Conservation (phyloP, 1,139 yeast species). For the Debaryomycetaceae sp. region DNA sequence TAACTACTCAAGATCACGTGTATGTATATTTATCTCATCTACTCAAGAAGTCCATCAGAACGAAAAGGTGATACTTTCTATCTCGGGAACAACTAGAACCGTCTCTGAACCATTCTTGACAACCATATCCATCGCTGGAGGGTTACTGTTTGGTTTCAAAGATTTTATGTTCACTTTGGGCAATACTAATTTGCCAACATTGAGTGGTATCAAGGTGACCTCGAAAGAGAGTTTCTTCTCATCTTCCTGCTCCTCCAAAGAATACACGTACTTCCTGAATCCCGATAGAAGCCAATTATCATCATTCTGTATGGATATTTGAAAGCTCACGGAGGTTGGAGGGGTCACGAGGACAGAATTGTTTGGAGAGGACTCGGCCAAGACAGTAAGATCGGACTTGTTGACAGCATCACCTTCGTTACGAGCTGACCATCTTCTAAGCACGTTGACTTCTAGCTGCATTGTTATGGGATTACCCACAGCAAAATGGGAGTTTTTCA, state of each 20-base stretch:
- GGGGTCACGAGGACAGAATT: slow-evolving; percentile 6
- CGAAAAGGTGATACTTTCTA: slow-evolving; percentile 57
- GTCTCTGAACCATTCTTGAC: slow-evolving; percentile 67
- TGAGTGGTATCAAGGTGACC: slow-evolving; percentile 65
- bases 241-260: slow-evolving; percentile 18
- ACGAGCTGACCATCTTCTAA: slow-evolving; percentile 39
- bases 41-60: slow-evolving; percentile 28
- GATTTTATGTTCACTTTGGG: slow-evolving; percentile 60
- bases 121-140: slow-evolving; percentile 55
- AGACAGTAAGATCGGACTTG: slow-evolving; percentile 10
- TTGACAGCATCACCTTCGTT: slow-evolving; percentile 6
- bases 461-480: slow-evolving; percentile 64
- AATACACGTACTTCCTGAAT: slow-evolving; percentile 47
- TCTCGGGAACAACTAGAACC: slow-evolving; percentile 68
- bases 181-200: slow-evolving; percentile 65
- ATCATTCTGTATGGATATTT: slow-evolving; percentile 29
- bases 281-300: slow-evolving; percentile 74
- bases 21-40: neutral
- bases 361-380: slow-evolving; percentile 27
- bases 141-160: slow-evolving; percentile 18
- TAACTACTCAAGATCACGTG: neutral
- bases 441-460: slow-evolving; percentile 41
- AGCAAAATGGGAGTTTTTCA: slow-evolving; percentile 37
- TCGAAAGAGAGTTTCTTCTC: slow-evolving; percentile 21
- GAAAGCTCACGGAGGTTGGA: slow-evolving; percentile 14